phyloP scores from a whole-genome alignment of 805 yeast species.

The Nadsonia fulvescens region DNA sequence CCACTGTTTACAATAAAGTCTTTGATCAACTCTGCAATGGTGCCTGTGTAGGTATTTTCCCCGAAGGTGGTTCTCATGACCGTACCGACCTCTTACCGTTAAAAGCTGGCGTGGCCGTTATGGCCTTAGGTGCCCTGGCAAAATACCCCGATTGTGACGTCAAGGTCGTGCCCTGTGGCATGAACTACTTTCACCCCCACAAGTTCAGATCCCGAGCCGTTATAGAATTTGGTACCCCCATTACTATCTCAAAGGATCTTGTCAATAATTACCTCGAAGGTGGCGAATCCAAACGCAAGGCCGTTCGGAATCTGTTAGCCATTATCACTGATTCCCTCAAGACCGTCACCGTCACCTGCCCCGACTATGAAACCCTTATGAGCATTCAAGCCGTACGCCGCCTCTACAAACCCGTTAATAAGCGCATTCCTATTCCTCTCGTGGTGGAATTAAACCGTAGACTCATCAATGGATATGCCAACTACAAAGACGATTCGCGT shows the following conservation, averaged over 20 bases:
- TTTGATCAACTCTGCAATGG: slow-evolving; percentile 69
- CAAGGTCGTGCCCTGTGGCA: slow-evolving; percentile 87
- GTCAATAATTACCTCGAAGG: slow-evolving; percentile 43
- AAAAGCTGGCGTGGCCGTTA: slow-evolving; percentile 93
- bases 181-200: slow-evolving; percentile 93
- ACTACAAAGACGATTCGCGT: slow-evolving; percentile 51
- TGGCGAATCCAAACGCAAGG: slow-evolving; percentile 51
- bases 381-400: slow-evolving; percentile 86
- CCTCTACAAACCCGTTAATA: slow-evolving; percentile 58
- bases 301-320: slow-evolving; percentile 55
- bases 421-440: slow-evolving; percentile 58
- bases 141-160: slow-evolving; percentile 59
- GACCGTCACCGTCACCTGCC: slow-evolving; percentile 76
- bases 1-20: slow-evolving; percentile 64
- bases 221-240: slow-evolving; percentile 82
- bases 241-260: slow-evolving; percentile 42
- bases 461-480: slow-evolving; percentile 63
- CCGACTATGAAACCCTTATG: slow-evolving; percentile 77
- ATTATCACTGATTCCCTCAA: slow-evolving; percentile 54
- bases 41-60: slow-evolving; percentile 80
- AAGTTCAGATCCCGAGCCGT: slow-evolving; percentile 91
- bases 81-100: slow-evolving; percentile 79
- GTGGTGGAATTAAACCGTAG: slow-evolving; percentile 85
- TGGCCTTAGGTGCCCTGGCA: slow-evolving; percentile 92
- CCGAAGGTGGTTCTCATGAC: slow-evolving; percentile 98